Percentiles rank a stretch among this genome's conserved stretches.
Evolutionary conservation across 768 basidiomycete genomes (phyloP).

Genomic region (Boletus reticuloceps): DNA sequence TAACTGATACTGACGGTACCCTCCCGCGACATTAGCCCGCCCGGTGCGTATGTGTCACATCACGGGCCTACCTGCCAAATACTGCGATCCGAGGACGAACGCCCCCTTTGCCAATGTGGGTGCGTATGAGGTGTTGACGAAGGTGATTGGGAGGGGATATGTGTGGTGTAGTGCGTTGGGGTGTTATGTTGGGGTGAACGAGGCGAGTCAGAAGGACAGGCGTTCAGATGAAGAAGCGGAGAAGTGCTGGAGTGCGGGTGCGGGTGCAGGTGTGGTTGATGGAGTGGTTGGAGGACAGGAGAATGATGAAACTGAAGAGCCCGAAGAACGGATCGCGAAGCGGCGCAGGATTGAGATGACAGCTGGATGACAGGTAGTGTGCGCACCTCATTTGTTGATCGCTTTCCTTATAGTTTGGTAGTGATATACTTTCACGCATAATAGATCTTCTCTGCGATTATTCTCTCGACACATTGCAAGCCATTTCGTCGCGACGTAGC

Average conservation of each 20-base stretch:
- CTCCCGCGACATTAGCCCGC: slow-evolving; percentile 41
- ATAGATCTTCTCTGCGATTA: too few relatives aligned
- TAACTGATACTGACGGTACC: not conserved
- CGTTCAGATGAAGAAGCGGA: not conserved
- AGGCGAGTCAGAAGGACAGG: not conserved
- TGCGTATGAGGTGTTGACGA: slow-evolving; percentile 65
- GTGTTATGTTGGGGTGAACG: slow-evolving; percentile 36
- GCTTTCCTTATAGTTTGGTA: not conserved
- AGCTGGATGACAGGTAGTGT: not conserved
- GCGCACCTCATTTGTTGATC: not conserved
- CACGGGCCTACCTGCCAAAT: slow-evolving; percentile 74
- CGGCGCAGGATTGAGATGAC: slow-evolving; percentile 11
- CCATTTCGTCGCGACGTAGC: too few relatives aligned
- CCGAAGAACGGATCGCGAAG: slow-evolving; percentile 13
- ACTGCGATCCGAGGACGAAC: slow-evolving; percentile 76
- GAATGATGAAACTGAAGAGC: not conserved
- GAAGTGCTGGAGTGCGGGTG: not conserved
- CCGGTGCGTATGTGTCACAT: slow-evolving; percentile 68
- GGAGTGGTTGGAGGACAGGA: not conserved
- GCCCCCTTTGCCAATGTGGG: slow-evolving; percentile 73
- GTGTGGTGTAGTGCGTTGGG: slow-evolving; percentile 54
- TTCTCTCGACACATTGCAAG: too few relatives aligned
- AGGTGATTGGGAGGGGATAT: slow-evolving; percentile 63
- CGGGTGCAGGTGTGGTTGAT: not conserved
- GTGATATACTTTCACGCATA: not conserved